Base-by-base conservation (phyloP, 371 early-diverging fungal genomes). In the Cokeromyces recurvatus region DNA sequence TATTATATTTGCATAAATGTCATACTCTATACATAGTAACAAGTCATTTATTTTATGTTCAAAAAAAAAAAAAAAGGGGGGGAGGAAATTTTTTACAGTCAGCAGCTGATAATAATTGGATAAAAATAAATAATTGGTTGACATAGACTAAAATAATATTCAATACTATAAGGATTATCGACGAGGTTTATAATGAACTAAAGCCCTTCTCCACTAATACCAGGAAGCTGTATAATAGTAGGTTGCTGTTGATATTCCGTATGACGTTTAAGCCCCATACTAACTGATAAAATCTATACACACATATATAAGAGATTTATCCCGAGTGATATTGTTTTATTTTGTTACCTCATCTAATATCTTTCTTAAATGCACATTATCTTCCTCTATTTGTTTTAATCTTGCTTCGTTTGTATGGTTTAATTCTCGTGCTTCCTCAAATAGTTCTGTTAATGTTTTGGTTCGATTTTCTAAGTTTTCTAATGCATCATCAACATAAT, bases 401-500 rank as follows among this genome's bases (percentile, higher is more conserved):
- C 65, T 60, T 23, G 60, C 60, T 23, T 71, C 64, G 5, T 48
- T 49, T 23, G 62, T 36, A 19, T 57, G 53, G 17, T 75, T 57
- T 4, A 57, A 27, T 3, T 60, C 35, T 12, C 53, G 43, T 16
- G 75, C 51, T 16, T 53, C 55, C 23, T 79, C 73, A 14, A 85
- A 16, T 12, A 55, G 45, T 32, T 78, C 74, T 0, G 64, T 68
- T 31, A 82, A 51, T 9, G 61, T 48, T 7, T 46, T 20, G 14
- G 66, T 67, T 8, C 77, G 72, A 14, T 51, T 34, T 45, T 86
- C 72, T 27, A 91, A 61, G 8, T 64, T 67, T n/a, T 84, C 86
- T 15, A 92, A 52, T 4, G 84, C 71, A 27, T 86, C 87, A 44
- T 92, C 89, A 4, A 90, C 78, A 40, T 74, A 75, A 32, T 77